Conservation (phyloP, 495 filamentous ascomycete genomes). For the Lindgomyces ingoldianus region DNA sequence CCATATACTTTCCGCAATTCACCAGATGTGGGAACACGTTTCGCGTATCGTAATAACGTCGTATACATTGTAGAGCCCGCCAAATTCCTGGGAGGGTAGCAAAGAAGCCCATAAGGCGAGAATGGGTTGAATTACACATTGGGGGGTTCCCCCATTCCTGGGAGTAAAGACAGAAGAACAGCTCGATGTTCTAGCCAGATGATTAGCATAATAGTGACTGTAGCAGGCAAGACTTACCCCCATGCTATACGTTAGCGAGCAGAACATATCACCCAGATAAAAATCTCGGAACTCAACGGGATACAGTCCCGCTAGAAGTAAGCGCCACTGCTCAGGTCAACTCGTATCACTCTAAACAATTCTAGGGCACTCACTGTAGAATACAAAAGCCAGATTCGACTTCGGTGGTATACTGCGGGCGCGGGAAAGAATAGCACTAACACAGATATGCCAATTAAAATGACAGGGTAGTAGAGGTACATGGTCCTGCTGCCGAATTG, state of each 20-base stretch:
- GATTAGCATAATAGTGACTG: constrained; percentile 36
- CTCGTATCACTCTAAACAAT: neutral
- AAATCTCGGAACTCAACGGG: constrained; percentile 97
- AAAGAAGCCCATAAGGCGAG: constrained; percentile 83
- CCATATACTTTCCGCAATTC: constrained; percentile 89
- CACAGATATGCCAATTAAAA: constrained; percentile 68
- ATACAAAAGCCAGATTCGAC: constrained; percentile 79
- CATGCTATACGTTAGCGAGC: constrained; percentile 86
- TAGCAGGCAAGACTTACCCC: constrained; percentile 60
- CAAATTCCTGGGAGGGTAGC: constrained; percentile 79
- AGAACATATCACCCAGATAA: constrained; percentile 96
- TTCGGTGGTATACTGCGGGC: constrained; percentile 71
- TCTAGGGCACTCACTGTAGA: constrained; percentile 64
- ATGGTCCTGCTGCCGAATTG: constrained; percentile 63
- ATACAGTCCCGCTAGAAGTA: constrained; percentile 81
- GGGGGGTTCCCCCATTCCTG: constrained; percentile 67
- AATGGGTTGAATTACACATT: constrained; percentile 84
- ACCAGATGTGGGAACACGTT: constrained; percentile 90
- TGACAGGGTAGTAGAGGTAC: constrained; percentile 86
- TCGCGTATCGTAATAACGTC: constrained; percentile 83
- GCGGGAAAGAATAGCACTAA: constrained; percentile 73
- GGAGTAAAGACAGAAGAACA: constrained; percentile 94
- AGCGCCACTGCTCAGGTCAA: constrained; percentile 63
- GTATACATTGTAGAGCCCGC: constrained; percentile 86
- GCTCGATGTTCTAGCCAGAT: constrained; percentile 68